Conservation (phyloP, 257 asterid genomes). For the Gentiana straminea region DNA sequence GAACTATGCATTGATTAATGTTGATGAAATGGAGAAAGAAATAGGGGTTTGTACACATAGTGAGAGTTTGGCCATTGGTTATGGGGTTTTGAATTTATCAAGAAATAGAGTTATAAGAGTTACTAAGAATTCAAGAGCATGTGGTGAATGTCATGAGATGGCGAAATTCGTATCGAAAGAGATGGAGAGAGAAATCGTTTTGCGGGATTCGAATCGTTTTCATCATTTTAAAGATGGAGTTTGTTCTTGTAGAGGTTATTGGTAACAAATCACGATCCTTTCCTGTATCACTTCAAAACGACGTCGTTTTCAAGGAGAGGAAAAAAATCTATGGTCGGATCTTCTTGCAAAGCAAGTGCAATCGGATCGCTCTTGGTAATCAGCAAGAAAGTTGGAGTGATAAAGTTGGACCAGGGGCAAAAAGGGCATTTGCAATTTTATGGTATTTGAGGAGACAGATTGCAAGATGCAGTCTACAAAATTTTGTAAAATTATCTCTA, state of each 20-base stretch:
- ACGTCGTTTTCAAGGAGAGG: no score
- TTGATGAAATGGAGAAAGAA: conserved; percentile 8
- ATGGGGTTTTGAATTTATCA: conserved; percentile 15
- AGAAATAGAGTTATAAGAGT: conserved; percentile 11
- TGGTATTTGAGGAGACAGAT: no score
- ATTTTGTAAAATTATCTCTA: no score
- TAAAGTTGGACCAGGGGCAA: no score
- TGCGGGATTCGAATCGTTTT: conserved; percentile 23
- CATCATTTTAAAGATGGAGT: conserved; percentile 19
- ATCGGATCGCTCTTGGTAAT: no score
- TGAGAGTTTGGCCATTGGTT: conserved; percentile 22
- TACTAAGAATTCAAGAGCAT: conserved; percentile 12
- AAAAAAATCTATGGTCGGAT: no score
- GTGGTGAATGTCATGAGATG: conserved; percentile 20
- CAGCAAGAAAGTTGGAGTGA: no score
- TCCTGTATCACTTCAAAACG: no score
- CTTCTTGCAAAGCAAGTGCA: no score
- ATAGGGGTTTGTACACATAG: conserved; percentile 15
- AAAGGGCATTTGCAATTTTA: no score
- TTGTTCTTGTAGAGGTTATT: conserved; percentile 23
- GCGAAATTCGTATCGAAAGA: conserved; percentile 13
- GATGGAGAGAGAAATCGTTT: conserved; percentile 12
- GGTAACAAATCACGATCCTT: neutral
- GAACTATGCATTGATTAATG: conserved; percentile 11
- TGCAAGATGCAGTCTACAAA: no score